These are phyloP conservation scores for Lentinula sp. DNA, from an alignment of 768 basidiomycete genomes.

Conservation along the genomic window DNA sequence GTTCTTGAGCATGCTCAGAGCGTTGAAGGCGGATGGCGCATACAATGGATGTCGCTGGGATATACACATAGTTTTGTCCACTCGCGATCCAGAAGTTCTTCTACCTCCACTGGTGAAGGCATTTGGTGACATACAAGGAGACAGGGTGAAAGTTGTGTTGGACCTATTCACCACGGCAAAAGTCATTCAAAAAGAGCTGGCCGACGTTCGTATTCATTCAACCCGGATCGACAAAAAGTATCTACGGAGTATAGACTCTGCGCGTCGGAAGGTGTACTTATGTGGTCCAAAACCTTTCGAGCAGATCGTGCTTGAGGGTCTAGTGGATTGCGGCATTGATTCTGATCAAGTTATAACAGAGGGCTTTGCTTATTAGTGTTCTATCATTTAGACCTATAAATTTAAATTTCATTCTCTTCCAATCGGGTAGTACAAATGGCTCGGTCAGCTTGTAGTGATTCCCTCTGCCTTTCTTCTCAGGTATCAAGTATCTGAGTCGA, in stretches of 20 bases:
- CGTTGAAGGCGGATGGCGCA: constrained; percentile 6
- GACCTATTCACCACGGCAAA: not conserved
- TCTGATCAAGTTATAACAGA: constrained; percentile 26
- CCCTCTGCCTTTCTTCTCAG: too few relatives aligned
- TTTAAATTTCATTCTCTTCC: not conserved
- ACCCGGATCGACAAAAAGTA: constrained; percentile 17
- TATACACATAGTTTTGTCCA: constrained; percentile 43
- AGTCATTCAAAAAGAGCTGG: constrained; percentile 4
- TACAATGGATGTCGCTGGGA: constrained; percentile 19
- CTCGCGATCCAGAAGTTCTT: constrained; percentile 48
- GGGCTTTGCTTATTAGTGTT: constrained; percentile 37
- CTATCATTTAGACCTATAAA: not conserved
- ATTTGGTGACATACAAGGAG: constrained; percentile 3
- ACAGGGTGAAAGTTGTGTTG: not conserved
- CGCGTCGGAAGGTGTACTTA: constrained; percentile 30
- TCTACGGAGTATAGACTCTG: constrained; percentile 8
- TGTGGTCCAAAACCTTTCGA: constrained; percentile 49
- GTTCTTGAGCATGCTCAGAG: constrained; percentile 47
- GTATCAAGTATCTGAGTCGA: too few relatives aligned
- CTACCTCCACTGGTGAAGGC: constrained; percentile 33
- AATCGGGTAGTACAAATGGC: too few relatives aligned
- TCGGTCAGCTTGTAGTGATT: not conserved
- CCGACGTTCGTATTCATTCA: constrained; percentile 10
- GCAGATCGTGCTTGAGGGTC: constrained; percentile 22
- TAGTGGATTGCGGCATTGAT: constrained; percentile 30